A percentile compares a stretch with the other conserved stretches of the same genome.
Evolutionary conservation across 2,329 filamentous ascomycete species (phyloP).

Genomic region (Pseudonectria buxi): DNA sequence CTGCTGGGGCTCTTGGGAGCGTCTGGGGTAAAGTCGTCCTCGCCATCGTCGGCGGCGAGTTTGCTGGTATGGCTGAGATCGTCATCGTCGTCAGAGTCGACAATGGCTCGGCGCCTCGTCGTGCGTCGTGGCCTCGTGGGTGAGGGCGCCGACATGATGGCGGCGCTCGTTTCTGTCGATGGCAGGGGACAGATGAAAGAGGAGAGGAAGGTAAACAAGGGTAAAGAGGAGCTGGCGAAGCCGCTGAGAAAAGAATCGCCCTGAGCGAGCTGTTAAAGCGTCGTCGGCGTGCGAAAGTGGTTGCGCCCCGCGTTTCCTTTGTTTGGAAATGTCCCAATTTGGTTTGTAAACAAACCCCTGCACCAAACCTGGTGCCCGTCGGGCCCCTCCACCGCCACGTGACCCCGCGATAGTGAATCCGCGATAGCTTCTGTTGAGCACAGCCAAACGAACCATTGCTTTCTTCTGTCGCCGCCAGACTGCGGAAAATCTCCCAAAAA

Average conservation of each 20-base stretch:
- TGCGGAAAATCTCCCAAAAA: slow-evolving; percentile 23
- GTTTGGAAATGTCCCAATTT: slow-evolving; percentile 34
- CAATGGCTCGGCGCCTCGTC: slow-evolving; percentile 62
- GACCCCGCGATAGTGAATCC: slow-evolving; percentile 16
- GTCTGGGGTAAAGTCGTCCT: slow-evolving; percentile 76
- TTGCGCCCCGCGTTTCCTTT: slow-evolving; percentile 27
- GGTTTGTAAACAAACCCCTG: slow-evolving; percentile 35
- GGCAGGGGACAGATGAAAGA: slow-evolving; percentile 1
- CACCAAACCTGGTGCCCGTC: not conserved
- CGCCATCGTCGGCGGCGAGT: slow-evolving; percentile 48
- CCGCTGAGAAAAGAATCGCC: not conserved
- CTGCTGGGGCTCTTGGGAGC: slow-evolving; percentile 47
- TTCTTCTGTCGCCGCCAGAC: slow-evolving; percentile 1
- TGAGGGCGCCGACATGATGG: slow-evolving; percentile 25
- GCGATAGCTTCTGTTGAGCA: slow-evolving; percentile 16
- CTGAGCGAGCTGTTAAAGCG: slow-evolving; percentile 4
- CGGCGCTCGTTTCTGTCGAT: slow-evolving; percentile 5
- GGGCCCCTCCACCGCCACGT: slow-evolving; percentile 13
- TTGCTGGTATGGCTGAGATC: slow-evolving; percentile 48
- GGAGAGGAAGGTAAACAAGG: slow-evolving; percentile 1
- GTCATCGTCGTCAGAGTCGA: slow-evolving; percentile 77
- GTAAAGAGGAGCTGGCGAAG: slow-evolving; percentile 2
- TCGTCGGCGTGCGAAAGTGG: slow-evolving; percentile 11
- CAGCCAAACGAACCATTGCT: not conserved
- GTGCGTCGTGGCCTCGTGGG: slow-evolving; percentile 35